Conservation (phyloP, 768 basidiomycete species). For the Naganishia friedmannii region DNA sequence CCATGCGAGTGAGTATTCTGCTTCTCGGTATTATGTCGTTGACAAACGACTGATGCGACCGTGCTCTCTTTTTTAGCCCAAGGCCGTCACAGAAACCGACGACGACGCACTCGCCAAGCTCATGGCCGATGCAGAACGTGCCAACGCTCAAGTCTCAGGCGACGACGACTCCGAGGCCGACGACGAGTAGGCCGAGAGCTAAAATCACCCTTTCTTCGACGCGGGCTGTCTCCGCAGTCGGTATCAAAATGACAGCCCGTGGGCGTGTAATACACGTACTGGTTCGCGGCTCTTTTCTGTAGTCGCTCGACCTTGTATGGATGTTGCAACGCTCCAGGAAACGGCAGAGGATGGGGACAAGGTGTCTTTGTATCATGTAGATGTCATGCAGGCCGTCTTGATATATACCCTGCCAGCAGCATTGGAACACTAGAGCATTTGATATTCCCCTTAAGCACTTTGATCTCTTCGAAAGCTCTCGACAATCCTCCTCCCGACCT, state of each 20-base stretch:
- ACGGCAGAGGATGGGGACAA: background rate
- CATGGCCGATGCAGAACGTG: slow-evolving; percentile 89
- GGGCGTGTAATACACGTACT: background rate
- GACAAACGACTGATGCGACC: background rate
- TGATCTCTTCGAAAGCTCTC: no score
- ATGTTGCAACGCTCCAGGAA: background rate
- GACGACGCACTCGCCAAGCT: slow-evolving; percentile 94
- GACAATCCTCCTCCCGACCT: background rate
- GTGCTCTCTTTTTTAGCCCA: slow-evolving; percentile 64
- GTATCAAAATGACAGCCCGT: background rate
- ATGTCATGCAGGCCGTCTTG: slow-evolving; percentile 3
- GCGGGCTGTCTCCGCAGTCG: slow-evolving; percentile 6
- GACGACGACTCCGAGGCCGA: slow-evolving; percentile 73
- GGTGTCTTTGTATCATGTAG: background rate
- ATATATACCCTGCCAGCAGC: background rate
- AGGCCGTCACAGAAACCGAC: slow-evolving; percentile 95
- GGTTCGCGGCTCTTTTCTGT: background rate
- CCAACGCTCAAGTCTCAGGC: slow-evolving; percentile 94
- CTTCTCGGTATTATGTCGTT: background rate
- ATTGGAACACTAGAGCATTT: no score
- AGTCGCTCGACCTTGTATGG: background rate
- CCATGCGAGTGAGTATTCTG: slow-evolving; percentile 76
- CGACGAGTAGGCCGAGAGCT: slow-evolving; percentile 37
- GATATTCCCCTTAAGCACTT: no score
- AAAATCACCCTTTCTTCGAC: background rate